Base-by-base conservation (phyloP, 1,284 basidiomycete genomes). In the Ganoderma leucocontextum region DNA sequence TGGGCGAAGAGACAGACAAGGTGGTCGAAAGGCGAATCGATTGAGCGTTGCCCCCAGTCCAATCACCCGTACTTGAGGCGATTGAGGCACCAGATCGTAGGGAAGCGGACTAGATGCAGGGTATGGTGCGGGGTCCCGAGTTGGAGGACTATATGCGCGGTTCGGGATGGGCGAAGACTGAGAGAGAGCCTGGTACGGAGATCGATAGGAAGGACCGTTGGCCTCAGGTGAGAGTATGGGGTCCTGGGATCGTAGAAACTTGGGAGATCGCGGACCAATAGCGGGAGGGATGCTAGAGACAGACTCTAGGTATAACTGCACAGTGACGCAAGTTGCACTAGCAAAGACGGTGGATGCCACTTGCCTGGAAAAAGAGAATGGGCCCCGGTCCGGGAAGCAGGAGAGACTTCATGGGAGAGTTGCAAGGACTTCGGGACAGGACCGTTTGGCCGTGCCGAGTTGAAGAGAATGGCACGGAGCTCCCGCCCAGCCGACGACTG, bases 401-500 rank as follows among this genome's bases (percentile, higher is more conserved):
- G 35, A 36, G 12, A 35, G 33, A 58, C n/a, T 17, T 9, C 35
- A 36, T 15, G 35, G 9, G 9, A 10, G 4, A 10, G 7, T 12
- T 33, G 22, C 12, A 4, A 19, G 8, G n/a, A 22, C 8, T 47
- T 47, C 5, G n/a, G 15, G 22, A 22, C 41, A 33, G 22, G 25
- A 35, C 60, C 33, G 60, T 15, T 22, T 17, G 39, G 52, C 22
- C 5, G 47, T 12, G 58, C n/a, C n/a, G 58, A 25, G n/a, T 60
- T 8, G 39, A 67, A 67, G 12, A 67, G 57, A 17, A 67, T 13
- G 6, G 41, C 44, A 36, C 66, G 66, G 33, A 67, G 36, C 29
- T 64, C 62, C 52, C 35, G 22, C 9, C 58, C 53, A 15, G 33
- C 38, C 4, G 36, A 22, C 4, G 8, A 15, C 41, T 9, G 25